Evolutionary conservation across 2,329 filamentous ascomycete species (phyloP).

Genomic region (Xylariaceae sp.): DNA sequence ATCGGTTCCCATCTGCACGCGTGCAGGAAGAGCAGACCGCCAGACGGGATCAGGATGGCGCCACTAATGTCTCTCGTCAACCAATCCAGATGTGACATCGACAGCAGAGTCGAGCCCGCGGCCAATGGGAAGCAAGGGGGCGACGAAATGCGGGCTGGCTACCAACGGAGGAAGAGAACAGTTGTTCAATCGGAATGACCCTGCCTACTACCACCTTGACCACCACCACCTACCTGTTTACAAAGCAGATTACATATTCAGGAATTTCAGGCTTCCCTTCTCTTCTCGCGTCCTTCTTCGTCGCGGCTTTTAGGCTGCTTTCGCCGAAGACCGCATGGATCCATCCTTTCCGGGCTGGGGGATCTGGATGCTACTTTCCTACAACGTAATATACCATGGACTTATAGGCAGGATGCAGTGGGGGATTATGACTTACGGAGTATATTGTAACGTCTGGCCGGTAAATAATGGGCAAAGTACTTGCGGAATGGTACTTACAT

Average conservation of each 20-base stretch:
- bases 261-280: too few relatives aligned
- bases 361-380: background rate
- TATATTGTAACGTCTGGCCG: background rate
- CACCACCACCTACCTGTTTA: background rate
- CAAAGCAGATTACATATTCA: too few relatives aligned
- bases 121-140: constrained; percentile 4
- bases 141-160: constrained; percentile 18
- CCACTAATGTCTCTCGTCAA: constrained; percentile 10
- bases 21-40: constrained; percentile 19
- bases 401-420: background rate
- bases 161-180: background rate
- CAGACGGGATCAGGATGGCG: constrained; percentile 16
- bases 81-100: constrained; percentile 8
- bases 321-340: constrained; percentile 7
- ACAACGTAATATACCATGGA: too few relatives aligned
- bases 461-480: background rate
- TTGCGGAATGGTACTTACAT: background rate
- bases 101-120: background rate
- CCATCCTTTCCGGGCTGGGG: background rate
- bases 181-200: background rate
- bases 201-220: background rate
- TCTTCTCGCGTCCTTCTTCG: too few relatives aligned
- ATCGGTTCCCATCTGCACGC: constrained; percentile 12
- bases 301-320: background rate
- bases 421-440: background rate